Base-by-base conservation (phyloP, 345 rosid genomes). In the Eucalyptus erythrocorys region DNA sequence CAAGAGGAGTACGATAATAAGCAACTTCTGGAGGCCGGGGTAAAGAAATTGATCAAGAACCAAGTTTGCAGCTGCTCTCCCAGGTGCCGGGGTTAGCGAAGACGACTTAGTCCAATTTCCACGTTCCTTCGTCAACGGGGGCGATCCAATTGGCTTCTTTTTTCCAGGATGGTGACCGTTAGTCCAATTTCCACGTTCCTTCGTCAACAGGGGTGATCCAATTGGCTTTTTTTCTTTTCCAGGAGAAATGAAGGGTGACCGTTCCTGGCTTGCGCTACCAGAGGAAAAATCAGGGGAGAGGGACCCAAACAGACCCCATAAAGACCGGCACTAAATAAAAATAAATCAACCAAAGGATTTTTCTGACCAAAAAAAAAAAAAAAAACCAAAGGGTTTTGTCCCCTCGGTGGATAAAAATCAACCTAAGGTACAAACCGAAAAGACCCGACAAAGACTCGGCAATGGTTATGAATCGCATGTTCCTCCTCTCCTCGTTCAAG, bases 281-380 rank as follows among this genome's bases (percentile, higher is more conserved):
- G 21, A 1, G 6, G 10, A 8, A 68, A 68, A 17, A 34, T 4
- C 13, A 0, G 57, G 57, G 57, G 42, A 21, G 43, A 1, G 6
- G 7, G 11, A 32, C 76, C 40, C 21, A 8, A n/a, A n/a, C 0
- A 32, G 13, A 68, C 43, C 80, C 1, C 0, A 68, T 4, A 34
- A 3, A 3, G 80, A 68, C 80, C 24, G 80, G 80, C 80, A 68
- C 22, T 68, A 34, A 16, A 64, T n/a, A 6, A 0, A 64, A 64
- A 68, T 34, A 15, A 3, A 4, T 34, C 43, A 68, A 4, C 76
- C 11, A 7, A n/a, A 66, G 79, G 12, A 6, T 64, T 48, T 48
- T 48, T 48, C 15, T 48, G 49, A 48, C 49, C 5, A 48, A 48
- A 48, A 13, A 48, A 11, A 3, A 12, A 3, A 48, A 48, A 42